Conservation (phyloP, 805 yeast genomes). For the Lachancea dasiensis region DNA sequence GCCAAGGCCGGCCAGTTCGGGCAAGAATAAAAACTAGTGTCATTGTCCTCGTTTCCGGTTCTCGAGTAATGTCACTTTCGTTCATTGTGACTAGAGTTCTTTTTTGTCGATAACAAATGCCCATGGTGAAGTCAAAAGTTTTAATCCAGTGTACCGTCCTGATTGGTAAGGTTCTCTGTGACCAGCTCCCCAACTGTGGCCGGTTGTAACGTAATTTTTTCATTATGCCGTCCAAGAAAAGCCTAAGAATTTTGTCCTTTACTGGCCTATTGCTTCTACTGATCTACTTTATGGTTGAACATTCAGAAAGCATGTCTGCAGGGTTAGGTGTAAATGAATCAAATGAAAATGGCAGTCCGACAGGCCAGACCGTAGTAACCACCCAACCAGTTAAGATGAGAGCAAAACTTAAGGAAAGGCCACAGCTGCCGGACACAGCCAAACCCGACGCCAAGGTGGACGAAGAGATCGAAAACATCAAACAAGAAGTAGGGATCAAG, state of each 20-base stretch:
- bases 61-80: too few relatives aligned
- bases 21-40: too few relatives aligned
- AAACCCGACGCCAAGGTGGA: conserved; percentile 12
- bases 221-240: conserved; percentile 19
- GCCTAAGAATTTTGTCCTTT: conserved; percentile 23
- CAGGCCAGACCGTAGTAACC: conserved; percentile 1
- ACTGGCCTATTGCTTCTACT: conserved; percentile 23
- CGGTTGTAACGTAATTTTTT: background rate
- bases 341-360: background rate
- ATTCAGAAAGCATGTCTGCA: conserved; percentile 15
- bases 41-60: too few relatives aligned
- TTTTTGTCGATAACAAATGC: too few relatives aligned
- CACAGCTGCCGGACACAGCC: background rate
- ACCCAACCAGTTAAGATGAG: background rate
- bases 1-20: too few relatives aligned
- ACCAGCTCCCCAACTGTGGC: too few relatives aligned
- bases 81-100: too few relatives aligned
- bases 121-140: too few relatives aligned
- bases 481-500: conserved; percentile 16
- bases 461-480: conserved; percentile 18
- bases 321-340: background rate
- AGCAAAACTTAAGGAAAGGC: background rate
- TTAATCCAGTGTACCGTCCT: too few relatives aligned
- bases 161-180: too few relatives aligned
- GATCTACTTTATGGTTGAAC: conserved; percentile 25